Conservation (phyloP, 495 filamentous ascomycete genomes). For the Hypoxylon fragiforme region DNA sequence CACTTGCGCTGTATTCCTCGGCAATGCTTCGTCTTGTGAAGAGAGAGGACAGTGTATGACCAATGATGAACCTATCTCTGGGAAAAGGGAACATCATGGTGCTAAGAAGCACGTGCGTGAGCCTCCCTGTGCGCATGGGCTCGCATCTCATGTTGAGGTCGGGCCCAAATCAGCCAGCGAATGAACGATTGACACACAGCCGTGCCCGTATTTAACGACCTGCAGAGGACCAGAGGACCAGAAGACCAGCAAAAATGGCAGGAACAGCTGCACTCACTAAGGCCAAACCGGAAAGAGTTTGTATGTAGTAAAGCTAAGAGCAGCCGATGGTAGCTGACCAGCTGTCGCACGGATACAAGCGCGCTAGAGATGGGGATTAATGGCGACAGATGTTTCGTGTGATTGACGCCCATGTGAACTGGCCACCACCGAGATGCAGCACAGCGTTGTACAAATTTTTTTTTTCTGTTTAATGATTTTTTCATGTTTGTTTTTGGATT, state of each 20-base stretch:
- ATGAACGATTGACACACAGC: conserved; percentile 38
- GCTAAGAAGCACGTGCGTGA: conserved; percentile 30
- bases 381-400: conserved; percentile 35
- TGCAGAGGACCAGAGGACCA: conserved; percentile 29
- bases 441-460: conserved; percentile 26
- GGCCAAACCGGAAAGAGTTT: conserved; percentile 25
- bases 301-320: conserved; percentile 19
- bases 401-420: conserved; percentile 34
- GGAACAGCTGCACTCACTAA: conserved; percentile 25
- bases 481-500: too few relatives aligned
- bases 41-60: conserved; percentile 16
- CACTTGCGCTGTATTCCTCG: conserved; percentile 25
- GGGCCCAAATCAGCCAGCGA: conserved; percentile 37
- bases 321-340: conserved; percentile 28
- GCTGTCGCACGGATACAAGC: conserved; percentile 33
- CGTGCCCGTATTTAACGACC: conserved; percentile 36
- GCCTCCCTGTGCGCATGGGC: conserved; percentile 31
- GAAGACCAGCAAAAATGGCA: conserved; percentile 11
- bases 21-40: conserved; percentile 19
- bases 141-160: conserved; percentile 38
- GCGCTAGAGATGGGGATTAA: conserved; percentile 26
- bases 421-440: conserved; percentile 16
- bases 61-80: conserved; percentile 16
- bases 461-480: too few relatives aligned
- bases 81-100: conserved; percentile 10